Conservation (phyloP, 176 grass and related monocot genomes). For the Dactylis glomerata region DNA sequence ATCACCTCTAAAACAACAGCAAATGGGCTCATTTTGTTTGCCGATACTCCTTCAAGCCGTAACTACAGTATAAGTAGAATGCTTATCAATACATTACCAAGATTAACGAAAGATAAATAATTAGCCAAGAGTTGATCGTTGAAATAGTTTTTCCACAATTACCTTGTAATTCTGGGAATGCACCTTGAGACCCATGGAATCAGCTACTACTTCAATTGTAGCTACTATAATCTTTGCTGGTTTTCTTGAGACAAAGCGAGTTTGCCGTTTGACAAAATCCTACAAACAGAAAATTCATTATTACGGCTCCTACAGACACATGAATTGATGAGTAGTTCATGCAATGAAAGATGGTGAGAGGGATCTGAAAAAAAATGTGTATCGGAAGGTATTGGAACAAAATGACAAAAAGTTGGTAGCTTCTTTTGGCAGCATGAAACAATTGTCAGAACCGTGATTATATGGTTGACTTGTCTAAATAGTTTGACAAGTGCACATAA, state of each 20-base stretch:
- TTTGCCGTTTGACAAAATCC: constrained; percentile 92
- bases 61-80: constrained; percentile 47
- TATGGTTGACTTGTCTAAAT: neutral
- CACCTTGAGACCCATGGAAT: constrained; percentile 84
- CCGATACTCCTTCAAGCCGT: constrained; percentile 68
- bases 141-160: constrained; percentile 29
- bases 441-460: neutral
- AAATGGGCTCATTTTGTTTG: constrained; percentile 62
- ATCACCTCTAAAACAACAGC: constrained; percentile 91
- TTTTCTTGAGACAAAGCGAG: constrained; percentile 88
- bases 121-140: constrained; percentile 1
- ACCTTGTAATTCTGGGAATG: constrained; percentile 97
- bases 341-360: neutral
- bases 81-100: neutral
- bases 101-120: constrained; percentile 22
- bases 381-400: neutral
- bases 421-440: neutral
- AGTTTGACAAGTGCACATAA: neutral
- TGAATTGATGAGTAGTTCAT: neutral
- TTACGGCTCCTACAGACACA: neutral
- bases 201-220: constrained; percentile 64
- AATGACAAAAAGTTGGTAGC: neutral
- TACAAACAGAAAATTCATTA: constrained; percentile 30
- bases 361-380: neutral
- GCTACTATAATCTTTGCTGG: constrained; percentile 67